phyloP scores from a whole-genome alignment of 148 eudicot genomes.

The Rhododendron mucronatum region DNA sequence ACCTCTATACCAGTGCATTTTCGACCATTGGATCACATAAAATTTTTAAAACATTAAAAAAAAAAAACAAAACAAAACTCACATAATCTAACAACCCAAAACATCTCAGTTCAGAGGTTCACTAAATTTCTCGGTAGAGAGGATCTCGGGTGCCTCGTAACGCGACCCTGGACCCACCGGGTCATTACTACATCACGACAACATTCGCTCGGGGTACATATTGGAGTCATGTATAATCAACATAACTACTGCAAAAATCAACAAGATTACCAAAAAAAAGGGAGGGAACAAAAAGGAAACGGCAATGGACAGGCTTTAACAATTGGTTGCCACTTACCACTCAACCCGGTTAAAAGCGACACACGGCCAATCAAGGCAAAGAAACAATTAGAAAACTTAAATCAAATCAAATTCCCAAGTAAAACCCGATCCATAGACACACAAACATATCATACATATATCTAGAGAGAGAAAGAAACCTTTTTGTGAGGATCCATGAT shows the following conservation, averaged over 20 bases:
- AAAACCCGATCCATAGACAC: background rate
- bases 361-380: background rate
- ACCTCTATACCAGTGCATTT: background rate
- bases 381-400: background rate
- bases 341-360: background rate
- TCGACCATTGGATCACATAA: background rate
- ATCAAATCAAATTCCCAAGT: background rate
- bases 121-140: background rate
- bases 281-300: background rate
- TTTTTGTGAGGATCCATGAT: conserved; percentile 69
- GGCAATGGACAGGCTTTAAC: background rate
- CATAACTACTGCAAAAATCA: background rate
- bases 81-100: background rate
- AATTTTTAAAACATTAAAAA: background rate
- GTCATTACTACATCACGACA: background rate
- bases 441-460: background rate
- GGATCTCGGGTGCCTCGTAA: too few relatives aligned
- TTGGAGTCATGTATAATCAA: too few relatives aligned
- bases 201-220: background rate
- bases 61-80: too few relatives aligned
- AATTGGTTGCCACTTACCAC: background rate
- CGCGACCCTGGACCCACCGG: background rate
- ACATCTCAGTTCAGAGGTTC: background rate
- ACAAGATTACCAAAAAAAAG: background rate
- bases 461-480: conserved; percentile 25